A percentile compares a stretch with the other conserved stretches of the same genome.
phyloP scores from a whole-genome alignment of 345 rosid species.

The Salix exigua region DNA sequence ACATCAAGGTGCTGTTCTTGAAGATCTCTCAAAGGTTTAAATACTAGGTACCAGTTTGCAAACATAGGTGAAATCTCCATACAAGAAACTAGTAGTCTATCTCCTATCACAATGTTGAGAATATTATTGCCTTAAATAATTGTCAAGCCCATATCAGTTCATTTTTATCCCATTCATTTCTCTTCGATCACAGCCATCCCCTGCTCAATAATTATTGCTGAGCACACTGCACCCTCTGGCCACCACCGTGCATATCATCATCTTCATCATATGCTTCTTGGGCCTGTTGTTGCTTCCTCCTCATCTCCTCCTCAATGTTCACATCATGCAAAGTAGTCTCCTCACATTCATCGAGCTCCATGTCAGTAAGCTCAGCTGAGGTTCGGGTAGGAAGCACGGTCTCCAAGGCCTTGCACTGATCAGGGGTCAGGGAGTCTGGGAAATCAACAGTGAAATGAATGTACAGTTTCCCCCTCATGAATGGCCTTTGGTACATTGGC shows the following conservation, averaged over 20 bases:
- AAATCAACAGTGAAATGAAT: slow-evolving; percentile 56
- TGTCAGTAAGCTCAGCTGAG: slow-evolving; percentile 34
- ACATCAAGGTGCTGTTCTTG: not conserved
- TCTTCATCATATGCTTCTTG: slow-evolving; percentile 67
- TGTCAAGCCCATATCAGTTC: not conserved
- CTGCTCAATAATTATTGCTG: slow-evolving; percentile 40
- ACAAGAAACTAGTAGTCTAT: not conserved
- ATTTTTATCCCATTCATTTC: not conserved
- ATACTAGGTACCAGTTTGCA: not conserved
- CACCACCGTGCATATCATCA: slow-evolving; percentile 54
- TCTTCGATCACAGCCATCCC: not conserved
- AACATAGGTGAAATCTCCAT: not conserved
- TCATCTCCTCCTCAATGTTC: slow-evolving; percentile 56
- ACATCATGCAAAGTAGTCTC: slow-evolving; percentile 69
- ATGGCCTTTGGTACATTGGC: slow-evolving; percentile 43
- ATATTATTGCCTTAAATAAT: not conserved
- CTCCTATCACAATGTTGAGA: not conserved
- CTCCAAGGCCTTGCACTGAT: slow-evolving; percentile 50
- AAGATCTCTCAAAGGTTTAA: not conserved
- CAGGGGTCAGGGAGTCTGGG: slow-evolving; percentile 53
- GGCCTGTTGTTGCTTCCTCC: slow-evolving; percentile 50
- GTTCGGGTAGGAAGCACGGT: slow-evolving; percentile 44
- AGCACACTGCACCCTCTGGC: slow-evolving; percentile 67
- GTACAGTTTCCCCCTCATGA: slow-evolving; percentile 67
- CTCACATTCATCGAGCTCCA: slow-evolving; percentile 71